Evolutionary conservation across 2,329 filamentous ascomycete genomes (phyloP).

Genomic region (Fusarium sp.): DNA sequence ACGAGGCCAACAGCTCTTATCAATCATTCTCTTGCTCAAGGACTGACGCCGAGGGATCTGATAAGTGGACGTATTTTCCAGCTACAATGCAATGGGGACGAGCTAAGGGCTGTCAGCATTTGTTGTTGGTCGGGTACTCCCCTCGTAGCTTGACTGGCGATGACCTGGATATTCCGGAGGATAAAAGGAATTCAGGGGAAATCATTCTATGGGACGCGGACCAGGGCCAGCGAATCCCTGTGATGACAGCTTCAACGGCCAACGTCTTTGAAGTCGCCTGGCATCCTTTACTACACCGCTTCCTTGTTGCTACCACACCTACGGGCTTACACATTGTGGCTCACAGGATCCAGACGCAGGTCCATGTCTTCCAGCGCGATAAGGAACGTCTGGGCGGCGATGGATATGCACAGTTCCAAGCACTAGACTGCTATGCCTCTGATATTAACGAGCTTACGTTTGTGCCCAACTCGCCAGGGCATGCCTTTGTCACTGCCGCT

Average conservation of each 20-base stretch:
- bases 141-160: conserved; percentile 66
- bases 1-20: conserved; percentile 55
- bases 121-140: conserved; percentile 73
- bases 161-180: conserved; percentile 69
- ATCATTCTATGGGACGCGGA: conserved; percentile 70
- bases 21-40: conserved; percentile 58
- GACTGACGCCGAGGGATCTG: conserved; percentile 51
- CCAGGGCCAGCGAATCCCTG: conserved; percentile 58
- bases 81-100: conserved; percentile 73
- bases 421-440: conserved; percentile 68
- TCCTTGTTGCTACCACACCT: conserved; percentile 70
- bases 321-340: conserved; percentile 58
- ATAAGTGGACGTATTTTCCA: conserved; percentile 73
- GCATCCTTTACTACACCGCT: conserved; percentile 68
- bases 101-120: conserved; percentile 58
- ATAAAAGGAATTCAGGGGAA: conserved; percentile 69
- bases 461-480: conserved; percentile 64
- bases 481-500: conserved; percentile 69
- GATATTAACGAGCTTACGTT: conserved; percentile 74
- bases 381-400: conserved; percentile 44
- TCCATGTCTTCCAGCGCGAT: conserved; percentile 64
- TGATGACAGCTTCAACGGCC: conserved; percentile 65
- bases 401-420: conserved; percentile 60
- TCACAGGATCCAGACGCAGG: conserved; percentile 64
- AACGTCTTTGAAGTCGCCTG: conserved; percentile 75